Evolutionary conservation across 257 asterid species (phyloP).

Genomic region (Primulina huaijiensis): DNA sequence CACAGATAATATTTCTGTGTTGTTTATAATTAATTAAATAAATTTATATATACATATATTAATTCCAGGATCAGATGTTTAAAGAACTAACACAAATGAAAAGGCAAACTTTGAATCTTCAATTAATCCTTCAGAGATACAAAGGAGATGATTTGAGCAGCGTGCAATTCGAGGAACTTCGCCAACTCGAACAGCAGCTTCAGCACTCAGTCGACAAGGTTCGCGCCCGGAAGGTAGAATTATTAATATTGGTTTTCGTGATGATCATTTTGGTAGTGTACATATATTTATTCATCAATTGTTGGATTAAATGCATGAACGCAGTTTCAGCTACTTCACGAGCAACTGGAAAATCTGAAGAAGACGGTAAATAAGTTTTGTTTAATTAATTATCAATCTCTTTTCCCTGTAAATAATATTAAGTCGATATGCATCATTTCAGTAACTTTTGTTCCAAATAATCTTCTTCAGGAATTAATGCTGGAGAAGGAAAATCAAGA

Average conservation of each 20-base stretch:
- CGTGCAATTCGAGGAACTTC: constrained; percentile 52
- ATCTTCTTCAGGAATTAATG: constrained; percentile 42
- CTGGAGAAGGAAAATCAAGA: constrained; percentile 81
- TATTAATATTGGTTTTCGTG: neutral
- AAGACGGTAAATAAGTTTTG: constrained; percentile 45
- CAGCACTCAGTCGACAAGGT: constrained; percentile 56
- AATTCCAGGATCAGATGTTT: constrained; percentile 41
- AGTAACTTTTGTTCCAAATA: neutral
- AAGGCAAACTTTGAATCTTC: constrained; percentile 58
- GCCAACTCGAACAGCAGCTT: constrained; percentile 56
- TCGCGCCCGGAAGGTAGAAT: constrained; percentile 66
- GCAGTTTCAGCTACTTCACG: constrained; percentile 72
- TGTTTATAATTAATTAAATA: neutral
- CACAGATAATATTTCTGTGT: too few relatives aligned
- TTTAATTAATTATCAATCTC: neutral
- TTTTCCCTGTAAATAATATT: neutral
- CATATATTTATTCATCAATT: neutral
- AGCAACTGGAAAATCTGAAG: constrained; percentile 75
- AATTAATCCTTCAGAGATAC: constrained; percentile 67
- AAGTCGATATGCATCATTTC: neutral
- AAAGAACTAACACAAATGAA: constrained; percentile 51
- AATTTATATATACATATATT: neutral
- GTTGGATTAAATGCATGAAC: neutral
- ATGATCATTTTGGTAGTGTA: neutral
- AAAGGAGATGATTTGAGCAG: constrained; percentile 62